Conservation (phyloP, 495 filamentous ascomycete species). For the Filosporella fistucella region DNA sequence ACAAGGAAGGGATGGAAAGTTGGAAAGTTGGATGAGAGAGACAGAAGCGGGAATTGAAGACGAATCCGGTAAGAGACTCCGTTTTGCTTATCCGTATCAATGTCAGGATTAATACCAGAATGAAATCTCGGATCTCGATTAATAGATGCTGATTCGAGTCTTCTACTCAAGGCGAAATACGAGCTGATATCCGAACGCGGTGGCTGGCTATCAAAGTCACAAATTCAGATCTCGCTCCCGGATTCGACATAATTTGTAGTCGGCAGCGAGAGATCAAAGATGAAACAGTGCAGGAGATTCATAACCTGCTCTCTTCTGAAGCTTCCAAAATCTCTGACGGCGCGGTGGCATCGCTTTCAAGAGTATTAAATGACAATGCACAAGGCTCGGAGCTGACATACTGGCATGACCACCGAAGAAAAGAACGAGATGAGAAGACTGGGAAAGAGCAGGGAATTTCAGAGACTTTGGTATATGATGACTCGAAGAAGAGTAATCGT, state of each 20-base stretch:
- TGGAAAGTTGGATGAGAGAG: slow-evolving; percentile 6
- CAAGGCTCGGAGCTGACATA: not conserved
- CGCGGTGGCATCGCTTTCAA: not conserved
- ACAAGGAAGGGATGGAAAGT: slow-evolving; percentile 6
- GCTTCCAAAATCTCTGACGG: not conserved
- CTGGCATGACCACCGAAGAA: not conserved
- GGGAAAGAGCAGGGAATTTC: not conserved
- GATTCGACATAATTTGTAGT: not conserved
- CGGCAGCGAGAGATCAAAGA: not conserved
- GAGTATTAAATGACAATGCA: slow-evolving; percentile 4
- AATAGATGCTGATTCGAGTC: not conserved
- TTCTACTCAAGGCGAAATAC: not conserved
- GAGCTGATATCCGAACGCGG: not conserved
- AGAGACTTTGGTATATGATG: slow-evolving; percentile 1
- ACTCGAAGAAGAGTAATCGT: too few species aligned
- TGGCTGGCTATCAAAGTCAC: not conserved
- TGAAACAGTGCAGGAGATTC: not conserved
- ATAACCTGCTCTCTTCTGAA: not conserved
- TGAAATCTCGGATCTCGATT: not conserved
- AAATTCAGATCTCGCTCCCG: not conserved
- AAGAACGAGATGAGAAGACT: not conserved
- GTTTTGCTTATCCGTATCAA: not conserved
- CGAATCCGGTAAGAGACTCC: not conserved
- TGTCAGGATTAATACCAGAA: not conserved
- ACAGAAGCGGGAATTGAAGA: slow-evolving; percentile 4